phyloP scores from a whole-genome alignment of 257 asterid species.

The Avicennia marina region DNA sequence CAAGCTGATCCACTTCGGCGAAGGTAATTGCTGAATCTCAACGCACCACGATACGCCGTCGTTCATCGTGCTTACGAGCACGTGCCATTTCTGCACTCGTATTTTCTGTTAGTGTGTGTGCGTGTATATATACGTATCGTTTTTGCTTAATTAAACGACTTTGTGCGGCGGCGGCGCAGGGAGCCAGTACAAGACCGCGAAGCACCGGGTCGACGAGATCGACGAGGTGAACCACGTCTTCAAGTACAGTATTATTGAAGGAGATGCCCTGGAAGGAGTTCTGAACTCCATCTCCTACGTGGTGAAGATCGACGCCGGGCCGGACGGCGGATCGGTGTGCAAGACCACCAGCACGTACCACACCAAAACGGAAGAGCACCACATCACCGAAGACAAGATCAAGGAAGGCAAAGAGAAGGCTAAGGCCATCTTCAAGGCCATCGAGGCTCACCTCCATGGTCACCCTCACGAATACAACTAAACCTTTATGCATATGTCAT shows the following conservation, averaged over 20 bases:
- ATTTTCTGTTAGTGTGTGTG: background rate
- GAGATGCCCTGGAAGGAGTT: constrained; percentile 29
- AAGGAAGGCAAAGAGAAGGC: constrained; percentile 33
- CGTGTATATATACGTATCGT: too few species aligned
- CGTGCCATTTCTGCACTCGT: too few species aligned
- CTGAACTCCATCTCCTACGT: constrained; percentile 32
- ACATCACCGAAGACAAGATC: constrained; percentile 23
- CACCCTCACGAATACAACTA: constrained; percentile 22
- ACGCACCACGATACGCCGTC: too few species aligned
- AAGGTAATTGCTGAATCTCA: too few species aligned
- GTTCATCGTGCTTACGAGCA: too few species aligned
- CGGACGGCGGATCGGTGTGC: constrained; percentile 38
- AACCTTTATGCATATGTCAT: too few species aligned
- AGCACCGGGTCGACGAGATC: constrained; percentile 34
- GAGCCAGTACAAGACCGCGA: constrained; percentile 32
- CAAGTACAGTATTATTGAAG: constrained; percentile 43
- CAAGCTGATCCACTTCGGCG: constrained; percentile 35
- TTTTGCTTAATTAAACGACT: too few species aligned
- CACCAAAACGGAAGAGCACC: constrained; percentile 26
- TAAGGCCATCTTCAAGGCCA: constrained; percentile 25
- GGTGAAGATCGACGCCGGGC: constrained; percentile 27
- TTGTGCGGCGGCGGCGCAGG: too few species aligned
- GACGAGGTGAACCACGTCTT: constrained; percentile 30
- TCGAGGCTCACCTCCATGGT: constrained; percentile 36
- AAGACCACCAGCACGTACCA: constrained; percentile 25